Evolutionary conservation across 257 asterid genomes (phyloP).

Genomic region (Orobanche coerulescens): DNA sequence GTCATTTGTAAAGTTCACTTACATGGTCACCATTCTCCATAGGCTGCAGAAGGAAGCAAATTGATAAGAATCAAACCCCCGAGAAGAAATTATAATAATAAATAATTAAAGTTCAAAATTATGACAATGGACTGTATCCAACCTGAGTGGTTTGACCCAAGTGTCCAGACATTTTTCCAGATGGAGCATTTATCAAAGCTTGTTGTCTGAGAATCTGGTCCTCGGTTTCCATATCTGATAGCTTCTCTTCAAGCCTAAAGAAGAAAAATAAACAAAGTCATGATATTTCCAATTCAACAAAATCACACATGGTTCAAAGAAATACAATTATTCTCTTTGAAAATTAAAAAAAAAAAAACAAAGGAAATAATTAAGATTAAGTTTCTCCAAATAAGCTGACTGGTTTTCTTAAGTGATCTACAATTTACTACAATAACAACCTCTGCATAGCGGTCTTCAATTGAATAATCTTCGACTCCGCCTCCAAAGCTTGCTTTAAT

Average conservation of each 20-base stretch:
- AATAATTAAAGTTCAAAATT: background rate
- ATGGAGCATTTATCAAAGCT: conserved; percentile 33
- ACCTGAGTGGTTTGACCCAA: conserved; percentile 31
- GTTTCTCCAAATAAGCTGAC: conserved; percentile 13
- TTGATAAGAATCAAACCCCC: conserved; percentile 14
- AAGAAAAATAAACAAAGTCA: conserved; percentile 17
- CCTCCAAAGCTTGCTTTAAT: conserved; percentile 52
- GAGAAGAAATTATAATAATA: background rate
- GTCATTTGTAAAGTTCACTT: conserved; percentile 25
- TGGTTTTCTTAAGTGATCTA: background rate
- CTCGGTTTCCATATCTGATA: conserved; percentile 53
- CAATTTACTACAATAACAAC: conserved; percentile 25
- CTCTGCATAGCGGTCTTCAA: conserved; percentile 56
- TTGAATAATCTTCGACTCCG: conserved; percentile 52
- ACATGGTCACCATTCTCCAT: conserved; percentile 57
- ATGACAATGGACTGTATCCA: conserved; percentile 2
- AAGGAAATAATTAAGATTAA: background rate
- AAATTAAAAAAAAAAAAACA: background rate
- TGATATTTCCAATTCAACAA: background rate
- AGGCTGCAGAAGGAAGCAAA: conserved; percentile 39
- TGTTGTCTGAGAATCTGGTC: conserved; percentile 48
- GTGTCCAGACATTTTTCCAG: conserved; percentile 41
- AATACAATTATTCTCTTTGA: background rate
- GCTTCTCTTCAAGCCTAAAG: conserved; percentile 58
- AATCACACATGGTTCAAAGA: background rate